Evolutionary conservation across 106 monocot species (phyloP), one percentile per base, ranked within the genome.

Genomic region (Dendrobium officinale): DNA sequence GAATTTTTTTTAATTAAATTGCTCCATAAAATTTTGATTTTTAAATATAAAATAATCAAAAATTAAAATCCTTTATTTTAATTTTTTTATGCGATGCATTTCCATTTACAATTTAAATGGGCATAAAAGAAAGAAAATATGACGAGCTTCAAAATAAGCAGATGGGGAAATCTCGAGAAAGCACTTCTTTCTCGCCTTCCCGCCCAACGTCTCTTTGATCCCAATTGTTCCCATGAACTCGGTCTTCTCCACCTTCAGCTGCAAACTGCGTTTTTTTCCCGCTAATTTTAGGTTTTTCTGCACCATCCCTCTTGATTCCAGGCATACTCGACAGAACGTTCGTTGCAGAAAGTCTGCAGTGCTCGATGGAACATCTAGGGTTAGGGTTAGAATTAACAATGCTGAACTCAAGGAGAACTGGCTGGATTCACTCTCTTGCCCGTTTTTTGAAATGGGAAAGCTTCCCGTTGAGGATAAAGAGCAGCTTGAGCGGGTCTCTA

Each of bases 351-450:
- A 76, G 48, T 24, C 19, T 1, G 9, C 49, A 19, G 48, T 13
- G 49, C 48, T 51, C 47, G 5, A 24, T 27, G 76, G 26, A 76
- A 22, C 24, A 6, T 4, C 10, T 67, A 73, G 73, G 56, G 67
- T 79, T 81, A 76, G 43, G 75, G 85, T 43, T 80, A 80, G 61
- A 37, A 54, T 75, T 11, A 51, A 54, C 9, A 81, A 78, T 22
- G 27, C 77, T 31, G 80, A 81, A 78, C 81, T 90, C 48, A 88
- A 87, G 78, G 86, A 85, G 80, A 80, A 84, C 29, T 93, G 93
- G 93, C 79, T 93, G 59, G 84, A 75, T 8, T 93, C 93, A 6
- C 80, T 93, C 51, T 93, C 93, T 13, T 87, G 42, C 81, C 92
- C 90, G 1, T 86, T 85, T 61, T 41, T 18, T 3, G 80, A 81